Conservation (phyloP, 768 basidiomycete genomes). For the Flagelloscypha sp. region DNA sequence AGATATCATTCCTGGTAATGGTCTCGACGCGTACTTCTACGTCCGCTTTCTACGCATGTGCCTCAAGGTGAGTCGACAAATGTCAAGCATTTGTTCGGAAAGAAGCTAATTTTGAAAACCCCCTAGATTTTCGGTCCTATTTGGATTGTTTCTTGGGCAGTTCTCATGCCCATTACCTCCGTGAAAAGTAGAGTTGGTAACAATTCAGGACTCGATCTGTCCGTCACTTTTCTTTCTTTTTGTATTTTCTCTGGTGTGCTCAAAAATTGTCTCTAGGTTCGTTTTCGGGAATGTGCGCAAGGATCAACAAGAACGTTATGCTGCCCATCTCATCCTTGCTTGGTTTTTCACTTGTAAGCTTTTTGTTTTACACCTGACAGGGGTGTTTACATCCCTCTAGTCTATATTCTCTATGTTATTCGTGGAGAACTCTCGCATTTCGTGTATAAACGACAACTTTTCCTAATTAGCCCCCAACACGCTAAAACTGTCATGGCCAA, state of each 20-base stretch:
- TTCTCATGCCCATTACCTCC: slow-evolving; percentile 71
- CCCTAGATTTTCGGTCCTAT: slow-evolving; percentile 81
- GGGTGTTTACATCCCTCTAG: slow-evolving; percentile 25
- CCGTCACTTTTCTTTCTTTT: too few species aligned
- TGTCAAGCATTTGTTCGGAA: too few species aligned
- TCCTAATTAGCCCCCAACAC: slow-evolving; percentile 69
- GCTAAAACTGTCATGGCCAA: slow-evolving; percentile 77
- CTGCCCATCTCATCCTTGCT: slow-evolving; percentile 69
- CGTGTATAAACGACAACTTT: slow-evolving; percentile 68
- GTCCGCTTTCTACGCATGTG: slow-evolving; percentile 86
- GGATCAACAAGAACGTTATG: slow-evolving; percentile 49
- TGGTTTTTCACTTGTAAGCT: slow-evolving; percentile 72
- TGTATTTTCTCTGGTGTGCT: too few species aligned
- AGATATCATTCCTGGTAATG: slow-evolving; percentile 60
- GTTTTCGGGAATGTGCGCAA: slow-evolving; percentile 72
- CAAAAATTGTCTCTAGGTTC: too few species aligned
- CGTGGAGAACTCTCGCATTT: slow-evolving; percentile 75
- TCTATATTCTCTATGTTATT: slow-evolving; percentile 83
- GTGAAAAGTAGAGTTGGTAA: slow-evolving; percentile 39
- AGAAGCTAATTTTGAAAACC: too few species aligned
- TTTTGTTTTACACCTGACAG: neutral
- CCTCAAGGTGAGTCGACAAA: too few species aligned
- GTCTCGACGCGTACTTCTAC: slow-evolving; percentile 89
- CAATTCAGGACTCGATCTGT: slow-evolving; percentile 54
- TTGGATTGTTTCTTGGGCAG: slow-evolving; percentile 82